Evolutionary conservation across 164 flowering plant species (phyloP), one percentile per base, ranked within the genome.

Genomic region (Houttuynia cordata): DNA sequence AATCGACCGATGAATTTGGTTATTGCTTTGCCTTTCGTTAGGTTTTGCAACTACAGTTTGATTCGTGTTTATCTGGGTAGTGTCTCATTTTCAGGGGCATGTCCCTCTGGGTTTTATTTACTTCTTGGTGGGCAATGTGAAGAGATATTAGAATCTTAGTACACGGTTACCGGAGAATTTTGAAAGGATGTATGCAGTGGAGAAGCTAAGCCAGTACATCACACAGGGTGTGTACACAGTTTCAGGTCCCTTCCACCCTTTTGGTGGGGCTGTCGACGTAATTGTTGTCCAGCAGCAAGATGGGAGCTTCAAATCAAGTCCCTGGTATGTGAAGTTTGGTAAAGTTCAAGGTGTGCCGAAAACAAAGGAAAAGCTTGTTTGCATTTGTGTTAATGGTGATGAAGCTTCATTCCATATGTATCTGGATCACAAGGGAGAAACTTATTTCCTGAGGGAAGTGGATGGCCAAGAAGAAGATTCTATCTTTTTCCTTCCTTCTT

Each of bases 251-350:
- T 91, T 94, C 70, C 99, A 86, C 60, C 97, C 96, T 4, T 94
- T 91, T 68, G 96, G 99, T 24, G 99, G 99, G 13, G 96, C 96
- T 51, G 92, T 93, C n/a, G 99, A 94, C 71, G 85, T 91, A 8
- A 79, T 94, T 60, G 97, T 88, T 22, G 99, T 93, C 17, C 75
- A 86, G 60, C 99, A 93, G 66, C 84, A 71, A 62, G 99, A 94
- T 70, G 97, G 97, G 65, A 88, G 83, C 74, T 87, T 90, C 65
- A 90, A 84, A 59, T 83, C 96, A 1, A 85, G 95, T 0, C 96
- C 96, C 58, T 93, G 99, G 99, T 85, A 93, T 71, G 95, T 93
- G 10, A 77, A 77, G 62, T 93, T 93, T 73, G 99, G 99, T 39
- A 93, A 93, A 60, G 88, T 90, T 70, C 99, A 93, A 66, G 99